phyloP scores from a whole-genome alignment of 345 rosid species.

The Laguncularia racemosa region DNA sequence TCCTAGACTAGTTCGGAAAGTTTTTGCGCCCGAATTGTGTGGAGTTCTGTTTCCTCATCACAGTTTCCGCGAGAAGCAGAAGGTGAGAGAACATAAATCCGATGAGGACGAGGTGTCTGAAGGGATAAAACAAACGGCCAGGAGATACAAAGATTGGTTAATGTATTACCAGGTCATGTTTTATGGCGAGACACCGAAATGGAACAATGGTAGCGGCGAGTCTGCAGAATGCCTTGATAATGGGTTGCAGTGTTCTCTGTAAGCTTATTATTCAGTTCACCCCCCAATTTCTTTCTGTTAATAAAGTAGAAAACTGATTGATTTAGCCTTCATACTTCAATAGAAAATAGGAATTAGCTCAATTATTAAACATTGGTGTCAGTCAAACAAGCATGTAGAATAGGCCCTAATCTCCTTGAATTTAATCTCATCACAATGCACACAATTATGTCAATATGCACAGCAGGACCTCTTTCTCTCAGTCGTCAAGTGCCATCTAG shows the following conservation, averaged over 20 bases:
- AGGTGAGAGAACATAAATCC: neutral
- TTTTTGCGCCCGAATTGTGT: conserved; percentile 46
- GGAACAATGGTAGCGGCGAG: conserved; percentile 16
- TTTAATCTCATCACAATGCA: too few species aligned
- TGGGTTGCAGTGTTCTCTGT: conserved; percentile 20
- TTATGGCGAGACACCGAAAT: conserved; percentile 32
- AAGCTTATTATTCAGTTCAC: conserved; percentile 2
- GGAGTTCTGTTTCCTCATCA: conserved; percentile 27
- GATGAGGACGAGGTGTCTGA: conserved; percentile 14
- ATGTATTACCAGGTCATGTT: conserved; percentile 70
- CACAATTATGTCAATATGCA: too few species aligned
- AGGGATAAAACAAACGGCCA: conserved; percentile 38
- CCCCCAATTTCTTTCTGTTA: too few species aligned
- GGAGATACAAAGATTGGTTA: conserved; percentile 56
- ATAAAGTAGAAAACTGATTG: too few species aligned
- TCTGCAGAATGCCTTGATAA: neutral
- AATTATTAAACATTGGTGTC: too few species aligned
- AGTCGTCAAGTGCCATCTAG: too few species aligned
- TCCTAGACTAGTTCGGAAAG: conserved; percentile 34
- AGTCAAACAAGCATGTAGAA: too few species aligned
- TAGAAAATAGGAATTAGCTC: too few species aligned
- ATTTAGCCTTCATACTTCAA: too few species aligned
- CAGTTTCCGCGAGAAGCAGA: conserved; percentile 13
- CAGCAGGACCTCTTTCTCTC: too few species aligned
- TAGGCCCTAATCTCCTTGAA: too few species aligned